A percentile compares a stretch with the other conserved stretches of the same genome.
Conservation (phyloP, 2,329 filamentous ascomycete species). For the Emmonsiellopsis sp. region DNA sequence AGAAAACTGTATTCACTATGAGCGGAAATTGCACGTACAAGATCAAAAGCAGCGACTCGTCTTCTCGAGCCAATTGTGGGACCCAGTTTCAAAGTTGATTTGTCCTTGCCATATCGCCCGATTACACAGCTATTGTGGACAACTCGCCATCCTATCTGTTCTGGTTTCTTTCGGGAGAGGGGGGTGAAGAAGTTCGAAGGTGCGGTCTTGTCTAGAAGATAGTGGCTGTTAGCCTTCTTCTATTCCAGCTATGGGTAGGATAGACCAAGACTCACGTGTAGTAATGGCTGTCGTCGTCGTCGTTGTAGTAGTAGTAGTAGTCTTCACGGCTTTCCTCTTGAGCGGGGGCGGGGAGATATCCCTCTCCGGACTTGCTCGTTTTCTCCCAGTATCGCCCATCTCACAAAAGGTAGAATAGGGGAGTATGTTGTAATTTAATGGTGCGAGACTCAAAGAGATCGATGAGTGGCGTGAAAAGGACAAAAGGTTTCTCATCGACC, state of each 20-base stretch:
- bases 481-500: no score
- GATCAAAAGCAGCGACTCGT: slow-evolving; percentile 39
- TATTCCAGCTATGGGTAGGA: slow-evolving; percentile 9
- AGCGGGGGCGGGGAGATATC: slow-evolving; percentile 49
- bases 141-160: slow-evolving; percentile 61
- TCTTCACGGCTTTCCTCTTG: slow-evolving; percentile 47
- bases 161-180: slow-evolving; percentile 70
- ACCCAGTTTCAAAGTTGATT: background rate
- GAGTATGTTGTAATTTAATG: background rate
- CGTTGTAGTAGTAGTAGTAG: slow-evolving; percentile 34
- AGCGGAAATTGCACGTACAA: slow-evolving; percentile 23
- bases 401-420: background rate
- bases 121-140: slow-evolving; percentile 64
- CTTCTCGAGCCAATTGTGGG: slow-evolving; percentile 12
- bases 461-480: background rate
- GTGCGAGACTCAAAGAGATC: background rate
- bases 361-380: slow-evolving; percentile 1
- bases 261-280: slow-evolving; percentile 23
- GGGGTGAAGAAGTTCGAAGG: slow-evolving; percentile 86
- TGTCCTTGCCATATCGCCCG: slow-evolving; percentile 51
- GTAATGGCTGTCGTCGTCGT: no score
- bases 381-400: slow-evolving; percentile 2
- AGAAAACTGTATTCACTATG: background rate
- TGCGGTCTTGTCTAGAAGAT: slow-evolving; percentile 38
- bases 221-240: background rate